Base-by-base conservation (phyloP, 768 basidiomycete species). In the Cyathus striatus region DNA sequence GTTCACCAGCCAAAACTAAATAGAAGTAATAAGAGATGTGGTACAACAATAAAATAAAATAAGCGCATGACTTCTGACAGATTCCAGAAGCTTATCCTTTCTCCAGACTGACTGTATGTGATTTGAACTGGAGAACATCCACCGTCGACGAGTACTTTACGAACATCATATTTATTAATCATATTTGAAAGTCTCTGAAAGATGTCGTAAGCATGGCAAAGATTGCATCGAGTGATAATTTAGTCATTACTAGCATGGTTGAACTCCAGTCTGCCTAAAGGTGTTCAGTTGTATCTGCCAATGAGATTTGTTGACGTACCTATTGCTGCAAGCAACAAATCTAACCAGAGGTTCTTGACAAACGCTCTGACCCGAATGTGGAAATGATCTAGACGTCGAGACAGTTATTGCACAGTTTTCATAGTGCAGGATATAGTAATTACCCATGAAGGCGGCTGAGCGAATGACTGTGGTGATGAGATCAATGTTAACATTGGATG, bases 251-350 rank as follows among this genome's bases (percentile, higher is more conserved):
- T n/a, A n/a, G n/a, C n/a, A n/a, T n/a, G n/a, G n/a, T n/a, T n/a
- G n/a, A n/a, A n/a, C n/a, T n/a, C n/a, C n/a, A n/a, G n/a, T n/a
- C n/a, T n/a, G n/a, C n/a, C n/a, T n/a, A n/a, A n/a, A n/a, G n/a
- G n/a, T n/a, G n/a, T n/a, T n/a, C n/a, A n/a, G n/a, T n/a, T n/a
- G n/a, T n/a, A n/a, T n/a, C n/a, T n/a, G n/a, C n/a, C n/a, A n/a
- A n/a, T n/a, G n/a, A n/a, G n/a, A n/a, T n/a, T n/a, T n/a, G n/a
- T n/a, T n/a, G n/a, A n/a, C n/a, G n/a, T n/a, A n/a, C n/a, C n/a
- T n/a, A n/a, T n/a, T n/a, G n/a, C n/a, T n/a, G 50, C 83, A 87
- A 26, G 87, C 69, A 22, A 86, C 68, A 37, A 88, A 75, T 41
- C 86, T 69, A 52, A 85, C 85, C 46, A 63, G 70, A 3, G 62